Evolutionary conservation across 208 protist species (phyloP).

Genomic region (Herpetomonas muscarum): DNA sequence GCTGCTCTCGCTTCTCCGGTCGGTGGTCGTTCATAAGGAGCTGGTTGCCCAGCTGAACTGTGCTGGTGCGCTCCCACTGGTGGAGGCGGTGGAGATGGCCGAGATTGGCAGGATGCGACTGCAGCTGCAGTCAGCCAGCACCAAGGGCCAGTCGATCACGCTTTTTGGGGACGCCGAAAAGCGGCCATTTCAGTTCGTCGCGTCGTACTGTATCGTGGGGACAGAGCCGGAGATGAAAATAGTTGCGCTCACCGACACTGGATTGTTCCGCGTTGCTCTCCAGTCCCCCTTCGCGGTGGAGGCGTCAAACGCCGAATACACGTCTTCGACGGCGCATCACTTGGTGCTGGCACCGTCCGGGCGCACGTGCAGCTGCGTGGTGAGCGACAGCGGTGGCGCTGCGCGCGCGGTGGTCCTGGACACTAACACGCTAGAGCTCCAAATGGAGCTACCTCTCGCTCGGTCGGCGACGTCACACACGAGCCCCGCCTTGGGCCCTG

Average conservation of each 20-base stretch:
- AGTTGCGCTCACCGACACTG: constrained; percentile 16
- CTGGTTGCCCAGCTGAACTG: constrained; percentile 16
- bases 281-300: constrained; percentile 21
- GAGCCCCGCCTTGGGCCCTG: no score
- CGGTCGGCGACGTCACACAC: no score
- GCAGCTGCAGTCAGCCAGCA: constrained; percentile 26
- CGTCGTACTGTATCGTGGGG: constrained; percentile 20
- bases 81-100: constrained; percentile 37
- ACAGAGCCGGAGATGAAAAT: constrained; percentile 1
- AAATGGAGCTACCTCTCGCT: no score
- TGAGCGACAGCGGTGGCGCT: neutral
- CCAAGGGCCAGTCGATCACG: constrained; percentile 40
- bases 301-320: constrained; percentile 16
- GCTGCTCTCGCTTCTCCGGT: constrained; percentile 52
- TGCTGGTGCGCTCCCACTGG: constrained; percentile 22
- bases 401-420: neutral
- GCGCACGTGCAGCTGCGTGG: neutral
- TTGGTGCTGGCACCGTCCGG: neutral
- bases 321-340: neutral
- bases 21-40: constrained; percentile 33
- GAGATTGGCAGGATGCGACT: constrained; percentile 39
- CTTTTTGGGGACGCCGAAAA: no score
- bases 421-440: constrained; percentile 5
- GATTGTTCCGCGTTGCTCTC: constrained; percentile 20
- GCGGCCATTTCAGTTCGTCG: constrained; percentile 15